These are phyloP conservation scores for Microthlaspi erraticum DNA, from an alignment of 345 rosid genomes.

Conservation along the genomic window DNA sequence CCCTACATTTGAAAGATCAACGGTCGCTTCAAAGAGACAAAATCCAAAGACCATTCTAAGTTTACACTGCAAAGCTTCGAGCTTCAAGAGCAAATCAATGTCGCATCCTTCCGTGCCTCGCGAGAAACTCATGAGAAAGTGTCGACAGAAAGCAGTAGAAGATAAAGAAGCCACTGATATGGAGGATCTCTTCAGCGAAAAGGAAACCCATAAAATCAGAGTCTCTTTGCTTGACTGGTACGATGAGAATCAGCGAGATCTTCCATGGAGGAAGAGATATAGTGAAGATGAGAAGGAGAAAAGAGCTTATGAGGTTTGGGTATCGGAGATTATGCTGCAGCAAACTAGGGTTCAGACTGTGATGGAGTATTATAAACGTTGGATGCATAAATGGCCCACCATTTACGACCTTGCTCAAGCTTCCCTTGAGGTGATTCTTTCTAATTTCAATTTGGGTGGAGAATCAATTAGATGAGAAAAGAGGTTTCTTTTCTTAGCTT, in stretches of 20 bases:
- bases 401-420: slow-evolving; percentile 73
- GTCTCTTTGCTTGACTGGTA: slow-evolving; percentile 69
- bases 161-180: slow-evolving; percentile 48
- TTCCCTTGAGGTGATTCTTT: slow-evolving; percentile 69
- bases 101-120: slow-evolving; percentile 19
- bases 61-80: slow-evolving; percentile 10
- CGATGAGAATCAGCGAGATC: slow-evolving; percentile 68
- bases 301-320: slow-evolving; percentile 92
- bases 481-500: neutral
- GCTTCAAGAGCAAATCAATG: slow-evolving; percentile 29
- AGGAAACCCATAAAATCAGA: slow-evolving; percentile 60
- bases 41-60: slow-evolving; percentile 1
- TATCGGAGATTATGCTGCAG: slow-evolving; percentile 95
- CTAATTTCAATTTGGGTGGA: neutral
- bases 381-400: slow-evolving; percentile 95
- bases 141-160: slow-evolving; percentile 1
- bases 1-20: slow-evolving; percentile 42
- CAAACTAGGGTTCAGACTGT: slow-evolving; percentile 97
- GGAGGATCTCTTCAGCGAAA: slow-evolving; percentile 70
- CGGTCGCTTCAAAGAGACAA: slow-evolving; percentile 30
- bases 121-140: slow-evolving; percentile 31
- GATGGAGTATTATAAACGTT: slow-evolving; percentile 79
- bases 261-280: slow-evolving; percentile 72
- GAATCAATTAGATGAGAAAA: slow-evolving; percentile 14
- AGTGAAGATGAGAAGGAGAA: slow-evolving; percentile 44